Conservation (phyloP, 148 eudicot species). For the Rheum nobile region DNA sequence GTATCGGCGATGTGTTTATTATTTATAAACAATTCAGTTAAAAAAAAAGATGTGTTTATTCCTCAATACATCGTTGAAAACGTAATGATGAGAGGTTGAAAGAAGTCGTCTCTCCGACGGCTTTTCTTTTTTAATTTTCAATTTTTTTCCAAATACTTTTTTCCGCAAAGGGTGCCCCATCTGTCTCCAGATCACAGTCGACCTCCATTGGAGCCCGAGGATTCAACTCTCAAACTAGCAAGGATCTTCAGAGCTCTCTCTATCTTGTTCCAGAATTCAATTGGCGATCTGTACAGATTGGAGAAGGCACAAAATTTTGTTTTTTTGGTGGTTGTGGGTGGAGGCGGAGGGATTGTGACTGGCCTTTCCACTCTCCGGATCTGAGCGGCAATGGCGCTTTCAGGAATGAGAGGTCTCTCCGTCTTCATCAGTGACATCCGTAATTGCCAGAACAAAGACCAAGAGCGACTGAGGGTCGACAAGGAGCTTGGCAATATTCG, state of each 20-base stretch:
- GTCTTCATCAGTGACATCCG: slow-evolving; percentile 93
- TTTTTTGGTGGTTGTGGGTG: background rate
- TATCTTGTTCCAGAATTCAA: background rate
- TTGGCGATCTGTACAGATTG: background rate
- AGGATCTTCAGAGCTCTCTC: background rate
- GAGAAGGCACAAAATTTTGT: no score
- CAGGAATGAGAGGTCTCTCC: slow-evolving; percentile 89
- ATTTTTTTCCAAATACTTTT: background rate
- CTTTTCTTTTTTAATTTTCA: background rate
- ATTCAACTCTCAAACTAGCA: background rate
- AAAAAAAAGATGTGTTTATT: no score
- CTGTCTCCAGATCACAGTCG: background rate
- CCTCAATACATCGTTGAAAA: background rate
- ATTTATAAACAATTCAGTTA: no score
- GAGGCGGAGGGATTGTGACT: background rate
- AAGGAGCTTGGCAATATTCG: slow-evolving; percentile 88
- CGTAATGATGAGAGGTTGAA: background rate
- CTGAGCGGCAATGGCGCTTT: slow-evolving; percentile 63
- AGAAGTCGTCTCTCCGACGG: background rate
- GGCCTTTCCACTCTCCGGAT: slow-evolving; percentile 22
- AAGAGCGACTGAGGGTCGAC: slow-evolving; percentile 79
- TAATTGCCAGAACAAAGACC: slow-evolving; percentile 93
- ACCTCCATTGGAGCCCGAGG: background rate
- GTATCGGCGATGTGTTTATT: no score
- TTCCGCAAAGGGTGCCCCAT: background rate